Conservation (phyloP, 1,139 yeast genomes). For the Geotrichum carabidarum region DNA sequence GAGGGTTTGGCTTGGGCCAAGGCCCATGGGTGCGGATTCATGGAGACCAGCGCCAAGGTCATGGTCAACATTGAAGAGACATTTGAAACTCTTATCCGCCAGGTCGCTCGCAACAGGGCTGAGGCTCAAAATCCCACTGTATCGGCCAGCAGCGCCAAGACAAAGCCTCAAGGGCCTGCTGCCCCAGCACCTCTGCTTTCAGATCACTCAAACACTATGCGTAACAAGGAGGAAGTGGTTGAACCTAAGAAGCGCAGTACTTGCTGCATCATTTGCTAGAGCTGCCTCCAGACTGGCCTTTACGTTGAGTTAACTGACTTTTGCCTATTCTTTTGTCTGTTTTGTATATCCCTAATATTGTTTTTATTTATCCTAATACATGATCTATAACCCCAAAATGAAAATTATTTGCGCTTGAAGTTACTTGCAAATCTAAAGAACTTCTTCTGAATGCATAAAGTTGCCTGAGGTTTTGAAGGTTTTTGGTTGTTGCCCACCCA, state of each 20-base stretch:
- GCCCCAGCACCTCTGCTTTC: not conserved
- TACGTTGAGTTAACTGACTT: too few species aligned
- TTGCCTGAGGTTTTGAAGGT: too few species aligned
- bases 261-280: slow-evolving; percentile 12
- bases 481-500: too few species aligned
- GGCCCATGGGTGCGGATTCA: slow-evolving; percentile 67
- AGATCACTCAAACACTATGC: not conserved
- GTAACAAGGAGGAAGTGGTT: not conserved
- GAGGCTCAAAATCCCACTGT: not conserved
- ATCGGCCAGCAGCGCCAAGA: not conserved
- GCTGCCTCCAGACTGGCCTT: too few species aligned
- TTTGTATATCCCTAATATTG: too few species aligned
- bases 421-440: too few species aligned
- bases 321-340: too few species aligned
- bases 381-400: too few species aligned
- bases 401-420: too few species aligned
- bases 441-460: too few species aligned
- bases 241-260: slow-evolving; percentile 12
- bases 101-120: slow-evolving; percentile 37
- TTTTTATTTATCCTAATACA: too few species aligned
- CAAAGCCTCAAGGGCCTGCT: not conserved
- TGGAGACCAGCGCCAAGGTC: slow-evolving; percentile 87
- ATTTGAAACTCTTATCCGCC: slow-evolving; percentile 63
- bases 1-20: slow-evolving; percentile 78
- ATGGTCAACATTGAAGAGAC: slow-evolving; percentile 88